phyloP scores from a whole-genome alignment of 371 early-diverging fungal species.

The Mucor ambiguus region DNA sequence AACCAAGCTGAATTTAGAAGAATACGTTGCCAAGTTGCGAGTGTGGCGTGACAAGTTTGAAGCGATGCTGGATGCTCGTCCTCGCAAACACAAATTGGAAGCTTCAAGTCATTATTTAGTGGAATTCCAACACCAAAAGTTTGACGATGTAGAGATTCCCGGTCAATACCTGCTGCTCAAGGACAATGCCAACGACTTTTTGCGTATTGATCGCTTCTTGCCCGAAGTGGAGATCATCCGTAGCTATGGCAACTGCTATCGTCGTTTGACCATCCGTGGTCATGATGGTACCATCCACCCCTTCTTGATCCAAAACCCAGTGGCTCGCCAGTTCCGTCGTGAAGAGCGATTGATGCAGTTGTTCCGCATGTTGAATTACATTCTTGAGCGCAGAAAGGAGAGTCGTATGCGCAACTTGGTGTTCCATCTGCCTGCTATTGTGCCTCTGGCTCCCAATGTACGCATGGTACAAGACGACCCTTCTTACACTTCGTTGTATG shows the following conservation, averaged over 20 bases:
- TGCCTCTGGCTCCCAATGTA: constrained; percentile 92
- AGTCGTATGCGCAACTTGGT: constrained; percentile 78
- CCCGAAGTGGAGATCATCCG: constrained; percentile 86
- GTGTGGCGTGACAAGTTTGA: constrained; percentile 92
- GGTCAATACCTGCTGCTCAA: constrained; percentile 90
- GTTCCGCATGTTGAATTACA: constrained; percentile 86
- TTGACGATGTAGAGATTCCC: constrained; percentile 97
- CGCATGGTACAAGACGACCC: constrained; percentile 92
- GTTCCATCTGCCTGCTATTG: constrained; percentile 91
- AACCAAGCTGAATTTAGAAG: constrained; percentile 74
- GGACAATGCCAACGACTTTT: constrained; percentile 89
- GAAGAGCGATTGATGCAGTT: constrained; percentile 95
- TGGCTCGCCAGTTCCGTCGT: constrained; percentile 82
- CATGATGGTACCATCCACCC: constrained; percentile 89
- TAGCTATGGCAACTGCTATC: constrained; percentile 73
- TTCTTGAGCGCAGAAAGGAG: constrained; percentile 78
- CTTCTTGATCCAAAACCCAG: constrained; percentile 92
- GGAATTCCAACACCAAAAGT: constrained; percentile 97
- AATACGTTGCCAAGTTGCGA: constrained; percentile 81
- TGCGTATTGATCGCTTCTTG: constrained; percentile 92
- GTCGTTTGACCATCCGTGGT: constrained; percentile 87
- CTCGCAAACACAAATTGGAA: constrained; percentile 83
- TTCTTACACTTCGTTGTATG: constrained; percentile 83
- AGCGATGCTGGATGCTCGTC: constrained; percentile 78
- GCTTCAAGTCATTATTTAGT: constrained; percentile 88